Evolutionary conservation across 306 rosid species (phyloP), one percentile per base, ranked within the genome.

Genomic region (Trichosanthes cucumerina): DNA sequence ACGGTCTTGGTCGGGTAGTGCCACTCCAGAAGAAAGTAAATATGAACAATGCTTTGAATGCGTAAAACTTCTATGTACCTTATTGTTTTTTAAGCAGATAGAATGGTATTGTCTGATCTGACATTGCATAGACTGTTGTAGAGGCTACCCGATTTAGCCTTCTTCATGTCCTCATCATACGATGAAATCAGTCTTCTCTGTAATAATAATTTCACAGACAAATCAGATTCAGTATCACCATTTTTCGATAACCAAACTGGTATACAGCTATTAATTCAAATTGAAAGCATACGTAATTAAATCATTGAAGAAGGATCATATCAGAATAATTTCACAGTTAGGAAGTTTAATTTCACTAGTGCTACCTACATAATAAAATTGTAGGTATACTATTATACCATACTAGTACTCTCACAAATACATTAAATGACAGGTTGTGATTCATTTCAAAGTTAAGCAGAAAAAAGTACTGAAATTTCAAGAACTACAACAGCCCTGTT

Each of bases 101-200:
- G 82, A 78, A 90, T 81, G 23, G 85, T 88, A 81, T 83, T 89
- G 79, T 82, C 86, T 44, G 95, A 83, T 82, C 85, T 87, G 23
- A 50, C 79, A 16, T 69, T 50, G 80, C 77, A 59, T 54, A 88
- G 38, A 28, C 83, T 79, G 86, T 74, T 77, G 65, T 12, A 53
- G 24, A 62, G 44, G 59, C 74, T 78, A 69, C 73, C 84, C 6
- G 84, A 77, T 86, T 83, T 89, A 18, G 75, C 73, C 84, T 80
- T 86, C 81, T 82, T 87, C 2, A 78, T 16, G 78, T 80, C 81
- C 8, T 79, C 76, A 52, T 78, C 88, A 75, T 95, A 83, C 3
- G 90, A 84, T 5, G 92, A 89, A 80, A 92, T 84, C 62, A 91
- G 44, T 88, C 15, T 89, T 82, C 80, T 90, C 97, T 95, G 96